Percentiles rank a stretch among this genome's conserved stretches.
phyloP scores from a whole-genome alignment of 768 basidiomycete species.

The Boletellus emodensis region DNA sequence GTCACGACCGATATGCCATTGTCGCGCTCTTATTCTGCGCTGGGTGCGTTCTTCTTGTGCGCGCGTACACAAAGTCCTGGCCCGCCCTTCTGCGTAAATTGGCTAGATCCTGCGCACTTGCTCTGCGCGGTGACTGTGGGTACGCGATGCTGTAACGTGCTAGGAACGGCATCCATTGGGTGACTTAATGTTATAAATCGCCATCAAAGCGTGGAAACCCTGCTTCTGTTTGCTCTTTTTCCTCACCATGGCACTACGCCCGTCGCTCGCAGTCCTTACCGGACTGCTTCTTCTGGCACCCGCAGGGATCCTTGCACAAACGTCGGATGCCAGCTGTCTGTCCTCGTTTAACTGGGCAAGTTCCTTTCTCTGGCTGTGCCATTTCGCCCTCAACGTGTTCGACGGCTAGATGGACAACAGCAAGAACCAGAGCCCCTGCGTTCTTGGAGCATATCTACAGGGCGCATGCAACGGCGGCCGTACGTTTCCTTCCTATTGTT shows the following conservation, averaged over 20 bases:
- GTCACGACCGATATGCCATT: too few relatives aligned
- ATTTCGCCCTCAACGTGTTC: not conserved
- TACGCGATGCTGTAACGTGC: not conserved
- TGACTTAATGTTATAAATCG: not conserved
- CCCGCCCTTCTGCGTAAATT: too few relatives aligned
- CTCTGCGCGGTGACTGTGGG: not conserved
- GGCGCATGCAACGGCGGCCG: constrained; percentile 41
- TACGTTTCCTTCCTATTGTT: constrained; percentile 25
- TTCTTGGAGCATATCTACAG: constrained; percentile 41
- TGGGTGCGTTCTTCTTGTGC: not conserved
- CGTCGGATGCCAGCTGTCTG: constrained; percentile 19
- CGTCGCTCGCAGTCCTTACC: constrained; percentile 16
- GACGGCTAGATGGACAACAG: constrained; percentile 37
- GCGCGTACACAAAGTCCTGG: not conserved
- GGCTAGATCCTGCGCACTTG: not conserved
- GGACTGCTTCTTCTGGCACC: constrained; percentile 19
- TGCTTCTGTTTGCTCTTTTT: not conserved
- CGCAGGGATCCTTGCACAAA: constrained; percentile 18
- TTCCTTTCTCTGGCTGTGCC: not conserved
- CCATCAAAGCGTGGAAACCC: not conserved
- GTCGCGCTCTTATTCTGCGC: too few relatives aligned
- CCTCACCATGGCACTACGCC: constrained; percentile 8
- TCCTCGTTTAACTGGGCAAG: constrained; percentile 28
- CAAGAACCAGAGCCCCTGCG: constrained; percentile 44
- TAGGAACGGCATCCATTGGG: constrained; percentile 8